Evolutionary conservation across 2,329 filamentous ascomycete genomes (phyloP).

Genomic region (Alternaria burnsii): DNA sequence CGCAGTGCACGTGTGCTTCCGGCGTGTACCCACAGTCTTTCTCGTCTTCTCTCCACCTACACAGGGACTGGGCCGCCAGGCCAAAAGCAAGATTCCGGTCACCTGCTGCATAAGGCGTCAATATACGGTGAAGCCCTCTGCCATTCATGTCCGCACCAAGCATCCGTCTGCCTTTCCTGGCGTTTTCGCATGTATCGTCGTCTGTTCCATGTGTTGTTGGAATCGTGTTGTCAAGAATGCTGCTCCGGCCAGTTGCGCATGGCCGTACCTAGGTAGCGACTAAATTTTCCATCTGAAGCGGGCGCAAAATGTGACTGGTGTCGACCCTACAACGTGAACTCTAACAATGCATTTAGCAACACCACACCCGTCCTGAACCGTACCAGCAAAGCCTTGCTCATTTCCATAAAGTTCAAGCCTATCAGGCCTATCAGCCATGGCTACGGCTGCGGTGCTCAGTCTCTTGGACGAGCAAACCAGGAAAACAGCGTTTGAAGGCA

Average conservation of each 20-base stretch:
- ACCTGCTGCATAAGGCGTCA: neutral
- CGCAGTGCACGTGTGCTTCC: neutral
- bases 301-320: constrained; percentile 12
- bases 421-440: neutral
- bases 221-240: neutral
- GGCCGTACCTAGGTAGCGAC: constrained; percentile 8
- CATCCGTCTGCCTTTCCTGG: neutral
- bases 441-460: constrained; percentile 31
- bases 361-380: neutral
- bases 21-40: neutral
- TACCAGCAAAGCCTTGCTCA: neutral
- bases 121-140: neutral
- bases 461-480: constrained; percentile 33
- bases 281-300: constrained; percentile 11
- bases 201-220: neutral
- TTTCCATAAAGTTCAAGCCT: neutral
- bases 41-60: neutral
- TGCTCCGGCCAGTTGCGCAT: neutral
- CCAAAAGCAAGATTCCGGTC: neutral
- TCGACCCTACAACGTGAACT: constrained; percentile 1
- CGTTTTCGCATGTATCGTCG: neutral
- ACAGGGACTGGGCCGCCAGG: neutral
- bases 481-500: constrained; percentile 33
- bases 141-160: neutral
- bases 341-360: neutral